Base-by-base conservation (phyloP, 2,329 filamentous ascomycete genomes). In the Diaporthe ampelina region DNA sequence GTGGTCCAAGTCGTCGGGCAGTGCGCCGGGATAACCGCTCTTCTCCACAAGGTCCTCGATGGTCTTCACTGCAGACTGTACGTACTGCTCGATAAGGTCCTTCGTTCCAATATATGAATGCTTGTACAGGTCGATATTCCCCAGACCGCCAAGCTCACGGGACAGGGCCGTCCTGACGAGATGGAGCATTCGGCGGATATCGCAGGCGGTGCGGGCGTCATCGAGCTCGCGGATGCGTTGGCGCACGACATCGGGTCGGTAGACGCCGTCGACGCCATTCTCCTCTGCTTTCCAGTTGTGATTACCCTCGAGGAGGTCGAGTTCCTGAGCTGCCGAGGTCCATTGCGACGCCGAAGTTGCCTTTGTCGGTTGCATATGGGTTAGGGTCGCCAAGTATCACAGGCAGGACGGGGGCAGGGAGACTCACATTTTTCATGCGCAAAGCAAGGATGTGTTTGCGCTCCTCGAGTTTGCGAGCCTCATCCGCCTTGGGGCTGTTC, bases 41-140 rank as follows among this genome's bases (percentile, higher is more conserved):
- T 90, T 82, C 26, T 94, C 91, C 48, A 97, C 89, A 73, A 98
- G 83, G 0, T 91, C 88, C 9, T 92, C 87, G 75, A 98, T 92
- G 0, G 94, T 95, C 73, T 91, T 88, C 40, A 95, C 85, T 0
- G 94, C 92, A 1, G 94, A 95, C 67, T 93, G 90, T 76, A 97
- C 95, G 79, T 98, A 98, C 45, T 90, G 88, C 83, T 98, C 95
- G 76, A 98, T 96, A 76, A 98, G 84, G 74, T 89, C 88, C 84
- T 98, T 98, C 11, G 95, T 98, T 7, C 95, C 96, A 19, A 94
- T 89, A 80, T 97, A 92, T 0, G 94, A 94, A 81, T 97, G 94
- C 72, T 92, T 92, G 84, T 98, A 98, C 2, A 98, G 87, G 70
- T 92, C 89, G 56, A 93, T 88, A 79, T 95, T 94, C 76, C 94